These are phyloP conservation scores for Ulvella scutata DNA, from an alignment of 139 green algal genomes.

Conservation along the genomic window DNA sequence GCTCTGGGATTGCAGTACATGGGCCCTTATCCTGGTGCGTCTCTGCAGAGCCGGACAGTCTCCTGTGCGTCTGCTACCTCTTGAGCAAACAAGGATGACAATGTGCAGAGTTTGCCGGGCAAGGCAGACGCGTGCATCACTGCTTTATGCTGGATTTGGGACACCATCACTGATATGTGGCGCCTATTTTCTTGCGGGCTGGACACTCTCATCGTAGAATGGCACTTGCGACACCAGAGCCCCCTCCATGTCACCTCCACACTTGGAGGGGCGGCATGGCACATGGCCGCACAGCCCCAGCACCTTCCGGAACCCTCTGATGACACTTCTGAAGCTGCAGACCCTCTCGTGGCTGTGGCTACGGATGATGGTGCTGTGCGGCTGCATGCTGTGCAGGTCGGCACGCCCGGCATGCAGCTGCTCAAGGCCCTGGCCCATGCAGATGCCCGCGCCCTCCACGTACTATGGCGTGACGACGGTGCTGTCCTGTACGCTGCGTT, in stretches of 20 bases:
- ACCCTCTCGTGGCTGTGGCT: constrained; percentile 47
- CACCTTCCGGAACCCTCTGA: not conserved
- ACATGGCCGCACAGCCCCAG: not conserved
- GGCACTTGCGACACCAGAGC: not conserved
- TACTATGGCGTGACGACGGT: constrained; percentile 61
- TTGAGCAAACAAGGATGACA: not conserved
- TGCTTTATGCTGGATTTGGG: not conserved
- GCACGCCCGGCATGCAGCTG: constrained; percentile 35
- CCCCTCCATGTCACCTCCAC: not conserved
- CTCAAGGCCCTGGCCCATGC: constrained; percentile 31
- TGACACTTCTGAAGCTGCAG: not conserved
- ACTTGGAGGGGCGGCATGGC: not conserved
- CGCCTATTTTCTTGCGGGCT: not conserved
- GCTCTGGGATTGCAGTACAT: not conserved
- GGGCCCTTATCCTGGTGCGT: not conserved
- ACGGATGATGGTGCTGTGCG: constrained; percentile 81
- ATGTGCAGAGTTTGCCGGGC: not conserved
- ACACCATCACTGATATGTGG: not conserved
- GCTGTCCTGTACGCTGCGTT: constrained; percentile 35
- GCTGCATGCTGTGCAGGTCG: constrained; percentile 45
- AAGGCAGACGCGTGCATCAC: not conserved
- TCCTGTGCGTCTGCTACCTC: not conserved
- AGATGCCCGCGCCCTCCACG: constrained; percentile 39
- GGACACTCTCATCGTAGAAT: not conserved
- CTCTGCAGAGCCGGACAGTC: not conserved